A percentile compares a stretch with the other conserved stretches of the same genome.
Evolutionary conservation across 306 rosid genomes (phyloP).

Genomic region (Dalbergia cochinchinensis): DNA sequence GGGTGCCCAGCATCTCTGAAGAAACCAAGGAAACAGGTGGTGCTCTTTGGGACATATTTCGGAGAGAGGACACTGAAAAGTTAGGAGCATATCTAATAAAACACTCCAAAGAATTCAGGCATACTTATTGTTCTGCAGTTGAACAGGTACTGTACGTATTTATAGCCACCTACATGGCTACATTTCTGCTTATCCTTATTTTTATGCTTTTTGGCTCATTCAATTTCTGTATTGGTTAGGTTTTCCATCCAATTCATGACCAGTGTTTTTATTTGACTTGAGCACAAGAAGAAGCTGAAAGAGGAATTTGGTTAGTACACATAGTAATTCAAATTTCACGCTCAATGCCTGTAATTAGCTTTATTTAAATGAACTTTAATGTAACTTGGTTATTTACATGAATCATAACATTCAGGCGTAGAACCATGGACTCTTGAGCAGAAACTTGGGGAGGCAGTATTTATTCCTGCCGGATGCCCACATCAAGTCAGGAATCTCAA

Average conservation of each 20-base stretch:
- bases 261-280: slow-evolving; percentile 78
- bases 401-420: slow-evolving; percentile 55
- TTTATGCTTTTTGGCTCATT: slow-evolving; percentile 26
- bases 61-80: slow-evolving; percentile 82
- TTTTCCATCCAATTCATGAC: slow-evolving; percentile 84
- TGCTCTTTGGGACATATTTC: slow-evolving; percentile 88
- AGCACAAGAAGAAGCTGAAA: slow-evolving; percentile 78
- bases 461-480: slow-evolving; percentile 94
- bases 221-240: slow-evolving; percentile 52
- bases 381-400: background rate
- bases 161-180: background rate
- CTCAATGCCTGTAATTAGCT: slow-evolving; percentile 1
- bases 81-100: slow-evolving; percentile 70
- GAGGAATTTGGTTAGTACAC: slow-evolving; percentile 74
- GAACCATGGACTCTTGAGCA: slow-evolving; percentile 89
- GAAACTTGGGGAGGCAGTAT: slow-evolving; percentile 81
- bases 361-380: too few relatives aligned
- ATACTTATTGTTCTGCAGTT: slow-evolving; percentile 74
- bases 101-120: slow-evolving; percentile 77
- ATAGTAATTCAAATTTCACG: slow-evolving; percentile 7
- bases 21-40: slow-evolving; percentile 55
- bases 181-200: slow-evolving; percentile 27
- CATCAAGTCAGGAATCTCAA: slow-evolving; percentile 72
- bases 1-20: slow-evolving; percentile 24
- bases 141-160: slow-evolving; percentile 56